These are phyloP conservation scores for Diospyros lotus DNA, from an alignment of 148 eudicot genomes.

Conservation along the genomic window DNA sequence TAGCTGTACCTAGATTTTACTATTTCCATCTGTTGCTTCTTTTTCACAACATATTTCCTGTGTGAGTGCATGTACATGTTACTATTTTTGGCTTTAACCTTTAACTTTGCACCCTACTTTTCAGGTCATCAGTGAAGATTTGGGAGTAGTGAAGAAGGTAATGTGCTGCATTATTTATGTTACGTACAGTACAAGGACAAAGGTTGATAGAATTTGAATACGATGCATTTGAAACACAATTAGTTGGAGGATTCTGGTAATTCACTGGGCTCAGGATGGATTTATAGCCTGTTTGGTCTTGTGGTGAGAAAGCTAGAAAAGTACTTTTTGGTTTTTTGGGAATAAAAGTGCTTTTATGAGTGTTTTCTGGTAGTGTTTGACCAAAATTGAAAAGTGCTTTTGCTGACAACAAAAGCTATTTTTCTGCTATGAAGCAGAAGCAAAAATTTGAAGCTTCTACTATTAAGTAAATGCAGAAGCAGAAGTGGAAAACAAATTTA, in stretches of 20 bases:
- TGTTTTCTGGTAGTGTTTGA: too few species aligned
- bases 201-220: neutral
- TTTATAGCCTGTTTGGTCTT: neutral
- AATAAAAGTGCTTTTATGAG: too few species aligned
- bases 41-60: neutral
- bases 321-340: too few species aligned
- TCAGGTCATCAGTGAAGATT: conserved; percentile 84
- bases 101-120: conserved; percentile 17
- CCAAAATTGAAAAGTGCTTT: too few species aligned
- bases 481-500: too few species aligned
- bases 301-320: too few species aligned
- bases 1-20: neutral
- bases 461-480: too few species aligned
- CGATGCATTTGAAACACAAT: neutral
- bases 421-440: too few species aligned
- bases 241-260: neutral
- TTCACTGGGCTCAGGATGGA: neutral
- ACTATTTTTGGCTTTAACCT: neutral
- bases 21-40: neutral
- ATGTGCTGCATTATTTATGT: conserved; percentile 7
- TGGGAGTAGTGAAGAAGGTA: conserved; percentile 93
- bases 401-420: too few species aligned
- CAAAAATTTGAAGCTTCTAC: too few species aligned
- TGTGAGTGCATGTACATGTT: neutral
- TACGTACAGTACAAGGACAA: neutral